Conservation (phyloP, 768 basidiomycete species). For the Coprinopsis strossmayeri region DNA sequence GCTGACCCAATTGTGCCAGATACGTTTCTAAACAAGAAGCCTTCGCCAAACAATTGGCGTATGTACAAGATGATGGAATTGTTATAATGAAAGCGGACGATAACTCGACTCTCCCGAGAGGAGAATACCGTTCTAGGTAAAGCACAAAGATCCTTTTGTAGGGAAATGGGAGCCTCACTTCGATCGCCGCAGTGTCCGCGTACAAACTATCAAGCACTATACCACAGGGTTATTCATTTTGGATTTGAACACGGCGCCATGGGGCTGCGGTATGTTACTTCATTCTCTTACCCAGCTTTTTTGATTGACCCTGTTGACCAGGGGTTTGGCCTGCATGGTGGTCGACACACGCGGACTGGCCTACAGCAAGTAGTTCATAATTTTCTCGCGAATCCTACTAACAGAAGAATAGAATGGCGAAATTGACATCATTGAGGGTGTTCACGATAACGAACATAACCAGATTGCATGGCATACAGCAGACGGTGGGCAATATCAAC, state of each 20-base stretch:
- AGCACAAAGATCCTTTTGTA: neutral
- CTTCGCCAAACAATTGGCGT: conserved; percentile 47
- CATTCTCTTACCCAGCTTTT: no score
- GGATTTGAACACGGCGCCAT: conserved; percentile 78
- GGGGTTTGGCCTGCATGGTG: conserved; percentile 85
- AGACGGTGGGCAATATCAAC: conserved; percentile 33
- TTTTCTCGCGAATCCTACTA: neutral
- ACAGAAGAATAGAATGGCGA: conserved; percentile 50
- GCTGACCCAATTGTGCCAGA: conserved; percentile 27
- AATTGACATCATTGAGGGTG: conserved; percentile 81
- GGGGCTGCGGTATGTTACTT: conserved; percentile 70
- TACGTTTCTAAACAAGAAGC: conserved; percentile 43
- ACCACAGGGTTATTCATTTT: conserved; percentile 80
- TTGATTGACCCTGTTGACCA: conserved; percentile 20
- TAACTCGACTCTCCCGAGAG: neutral
- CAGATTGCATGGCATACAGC: conserved; percentile 79
- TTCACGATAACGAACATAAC: conserved; percentile 79
- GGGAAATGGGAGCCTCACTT: neutral
- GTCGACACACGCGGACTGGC: conserved; percentile 18
- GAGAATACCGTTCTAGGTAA: conserved; percentile 58
- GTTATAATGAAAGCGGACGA: conserved; percentile 79
- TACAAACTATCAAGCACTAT: conserved; percentile 57
- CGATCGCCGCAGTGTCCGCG: conserved; percentile 53
- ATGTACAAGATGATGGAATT: conserved; percentile 46
- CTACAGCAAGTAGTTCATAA: neutral